Percentiles rank a stretch among this genome's conserved stretches.
Evolutionary conservation across 495 filamentous ascomycete species (phyloP).

Genomic region (Lasiosphaeria miniovina): DNA sequence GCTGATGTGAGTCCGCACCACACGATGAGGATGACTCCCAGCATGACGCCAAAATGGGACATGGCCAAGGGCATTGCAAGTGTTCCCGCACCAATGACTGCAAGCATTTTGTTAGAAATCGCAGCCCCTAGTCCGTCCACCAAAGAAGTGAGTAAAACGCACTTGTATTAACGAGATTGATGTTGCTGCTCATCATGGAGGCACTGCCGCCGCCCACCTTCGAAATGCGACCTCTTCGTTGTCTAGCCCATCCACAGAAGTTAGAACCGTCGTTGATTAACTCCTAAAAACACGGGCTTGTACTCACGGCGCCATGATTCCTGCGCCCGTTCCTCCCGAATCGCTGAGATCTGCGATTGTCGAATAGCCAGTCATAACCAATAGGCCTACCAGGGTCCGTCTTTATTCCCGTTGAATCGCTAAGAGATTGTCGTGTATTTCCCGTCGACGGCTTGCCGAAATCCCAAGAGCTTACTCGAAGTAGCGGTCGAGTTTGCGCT

Average conservation of each 20-base stretch:
- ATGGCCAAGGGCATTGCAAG: slow-evolving; percentile 93
- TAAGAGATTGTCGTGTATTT: neutral
- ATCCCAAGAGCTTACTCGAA: neutral
- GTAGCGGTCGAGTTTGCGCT: neutral
- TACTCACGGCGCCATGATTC: slow-evolving; percentile 42
- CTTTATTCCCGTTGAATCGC: too few relatives aligned
- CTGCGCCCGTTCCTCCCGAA: slow-evolving; percentile 25
- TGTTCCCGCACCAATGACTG: slow-evolving; percentile 90
- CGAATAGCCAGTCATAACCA: slow-evolving; percentile 44
- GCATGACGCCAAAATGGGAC: slow-evolving; percentile 82
- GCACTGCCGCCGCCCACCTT: slow-evolving; percentile 64
- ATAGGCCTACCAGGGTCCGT: neutral
- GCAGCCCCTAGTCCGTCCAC: neutral
- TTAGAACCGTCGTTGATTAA: neutral
- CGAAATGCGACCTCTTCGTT: slow-evolving; percentile 35
- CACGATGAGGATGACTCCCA: slow-evolving; percentile 78
- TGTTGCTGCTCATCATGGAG: slow-evolving; percentile 84
- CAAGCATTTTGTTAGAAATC: slow-evolving; percentile 2
- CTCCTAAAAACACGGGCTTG: neutral
- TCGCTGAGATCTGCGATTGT: slow-evolving; percentile 36
- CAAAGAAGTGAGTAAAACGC: slow-evolving; percentile 26
- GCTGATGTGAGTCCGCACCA: slow-evolving; percentile 88
- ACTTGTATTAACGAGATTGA: slow-evolving; percentile 96
- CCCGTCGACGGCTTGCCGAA: neutral
- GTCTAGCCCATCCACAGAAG: slow-evolving; percentile 17